Base-by-base conservation (phyloP, 768 basidiomycete genomes). In the Lactifluus pinguis region DNA sequence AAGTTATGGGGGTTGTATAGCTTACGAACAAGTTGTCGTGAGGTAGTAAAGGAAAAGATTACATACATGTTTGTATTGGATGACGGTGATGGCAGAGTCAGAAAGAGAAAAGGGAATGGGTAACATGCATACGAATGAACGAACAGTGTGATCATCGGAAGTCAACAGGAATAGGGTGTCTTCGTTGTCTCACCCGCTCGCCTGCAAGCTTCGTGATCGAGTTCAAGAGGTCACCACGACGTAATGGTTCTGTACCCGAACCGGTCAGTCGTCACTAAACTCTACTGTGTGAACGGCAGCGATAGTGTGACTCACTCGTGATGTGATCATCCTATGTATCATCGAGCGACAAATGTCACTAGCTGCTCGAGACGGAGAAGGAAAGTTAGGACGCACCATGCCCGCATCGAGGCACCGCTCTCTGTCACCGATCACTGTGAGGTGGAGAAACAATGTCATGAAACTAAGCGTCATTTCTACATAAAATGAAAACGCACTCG, bases 361-460 rank as follows among this genome's bases (percentile, higher is more conserved):
- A 32, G 17, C 15, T 39, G 11, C 11, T 32, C 32, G 42, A 19
- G 6, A 8, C 52, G 53, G 25, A 17, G 0, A 36, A 36, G 14
- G 11, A 7, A 10, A 25, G 6, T 44, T 44, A 8, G 8, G 34
- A 63, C 68, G 51, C 29, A 69, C 72, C 85, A 86, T 86, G 57
- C 86, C 86, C n/a, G 85, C 86, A 69, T 86, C 80, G 69, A 87
- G 72, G 68, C 85, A 89, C 62, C 86, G 77, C 69, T 89, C 87
- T 49, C 86, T 78, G 67, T 88, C 87, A 67, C 93, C 93, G 67
- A 94, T 92, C 93, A 95, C 90, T 92, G 54, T 21, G 50, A 39
- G 11, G 21, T 4, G 1, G 6, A 4, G 15, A 55, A 42, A 29
- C 32, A 38, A 38, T 2, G 32, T 42, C 41, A 58, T 32, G 13